Conservation (phyloP, 768 basidiomycete genomes). For the Rhizopogon sp. region DNA sequence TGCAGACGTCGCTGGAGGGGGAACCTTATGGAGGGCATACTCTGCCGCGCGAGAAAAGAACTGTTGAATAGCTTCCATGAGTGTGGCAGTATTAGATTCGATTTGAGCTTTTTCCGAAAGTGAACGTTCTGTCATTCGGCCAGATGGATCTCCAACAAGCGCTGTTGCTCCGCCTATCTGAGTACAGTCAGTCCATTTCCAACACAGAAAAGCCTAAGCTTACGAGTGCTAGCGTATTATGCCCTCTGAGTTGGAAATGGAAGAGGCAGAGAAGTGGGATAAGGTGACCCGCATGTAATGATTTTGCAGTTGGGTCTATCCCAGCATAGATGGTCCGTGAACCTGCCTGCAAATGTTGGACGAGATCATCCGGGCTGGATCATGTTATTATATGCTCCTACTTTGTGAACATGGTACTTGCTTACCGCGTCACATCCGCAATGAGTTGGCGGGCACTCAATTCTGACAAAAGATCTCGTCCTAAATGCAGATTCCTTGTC, state of each 20-base stretch:
- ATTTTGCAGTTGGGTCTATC: conserved; percentile 86
- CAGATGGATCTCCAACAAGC: conserved; percentile 95
- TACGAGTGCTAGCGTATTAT: conserved; percentile 79
- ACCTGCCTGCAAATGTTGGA: conserved; percentile 26
- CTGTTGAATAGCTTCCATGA: conserved; percentile 57
- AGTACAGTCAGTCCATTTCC: neutral
- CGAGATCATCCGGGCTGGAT: conserved; percentile 38
- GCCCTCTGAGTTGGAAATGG: conserved; percentile 86
- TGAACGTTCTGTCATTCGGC: conserved; percentile 76
- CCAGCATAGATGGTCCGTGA: conserved; percentile 74
- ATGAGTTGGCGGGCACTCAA: conserved; percentile 27
- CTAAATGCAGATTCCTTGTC: conserved; percentile 13
- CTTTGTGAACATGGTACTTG: neutral
- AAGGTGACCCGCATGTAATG: conserved; percentile 92
- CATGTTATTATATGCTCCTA: neutral
- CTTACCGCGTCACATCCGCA: conserved; percentile 33
- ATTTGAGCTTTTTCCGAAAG: conserved; percentile 57
- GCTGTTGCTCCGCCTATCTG: conserved; percentile 97
- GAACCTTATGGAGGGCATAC: conserved; percentile 47
- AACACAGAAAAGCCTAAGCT: conserved; percentile 22
- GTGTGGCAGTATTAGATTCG: conserved; percentile 55
- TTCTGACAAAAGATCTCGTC: conserved; percentile 26
- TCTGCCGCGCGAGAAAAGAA: conserved; percentile 67
- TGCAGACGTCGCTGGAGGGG: conserved; percentile 5
- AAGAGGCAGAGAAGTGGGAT: conserved; percentile 82